A percentile compares a stretch with the other conserved stretches of the same genome.
These are phyloP conservation scores for Ochetophila trinervis DNA, from an alignment of 306 rosid species.

Conservation along the genomic window DNA sequence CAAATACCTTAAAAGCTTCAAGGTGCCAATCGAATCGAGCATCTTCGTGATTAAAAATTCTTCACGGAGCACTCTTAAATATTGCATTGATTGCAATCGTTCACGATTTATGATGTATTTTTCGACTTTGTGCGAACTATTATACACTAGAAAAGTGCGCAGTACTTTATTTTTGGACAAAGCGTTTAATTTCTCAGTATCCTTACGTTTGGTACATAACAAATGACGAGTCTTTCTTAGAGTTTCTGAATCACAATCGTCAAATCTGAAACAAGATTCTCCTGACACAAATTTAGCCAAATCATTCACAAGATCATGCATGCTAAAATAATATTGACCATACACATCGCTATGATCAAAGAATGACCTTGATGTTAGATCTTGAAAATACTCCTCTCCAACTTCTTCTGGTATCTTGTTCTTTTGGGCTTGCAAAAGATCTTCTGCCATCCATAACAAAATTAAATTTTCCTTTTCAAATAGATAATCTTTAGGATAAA, in stretches of 20 bases:
- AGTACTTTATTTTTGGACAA: too few relatives aligned
- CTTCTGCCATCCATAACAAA: constrained; percentile 42
- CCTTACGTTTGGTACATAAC: too few relatives aligned
- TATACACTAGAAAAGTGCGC: too few relatives aligned
- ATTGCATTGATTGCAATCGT: too few relatives aligned
- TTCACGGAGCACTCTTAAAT: constrained; percentile 1
- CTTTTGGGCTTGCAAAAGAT: neutral
- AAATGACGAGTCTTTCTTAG: too few relatives aligned
- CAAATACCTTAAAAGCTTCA: constrained; percentile 5
- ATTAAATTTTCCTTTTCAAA: constrained; percentile 18
- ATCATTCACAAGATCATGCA: constrained; percentile 5
- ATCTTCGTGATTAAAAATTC: constrained; percentile 9
- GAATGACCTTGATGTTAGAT: constrained; percentile 29
- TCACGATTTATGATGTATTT: too few relatives aligned
- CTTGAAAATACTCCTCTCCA: constrained; percentile 27
- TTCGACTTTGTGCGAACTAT: too few relatives aligned
- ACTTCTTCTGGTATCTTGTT: neutral
- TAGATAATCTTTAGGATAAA: constrained; percentile 26
- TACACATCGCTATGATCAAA: too few relatives aligned
- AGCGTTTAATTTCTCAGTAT: too few relatives aligned
- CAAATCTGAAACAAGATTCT: neutral
- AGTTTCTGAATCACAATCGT: too few relatives aligned
- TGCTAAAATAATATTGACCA: too few relatives aligned
- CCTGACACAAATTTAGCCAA: neutral
- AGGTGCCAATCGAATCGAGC: constrained; percentile 16